These are phyloP conservation scores for Salix exigua DNA, from an alignment of 345 rosid genomes.

Conservation along the genomic window DNA sequence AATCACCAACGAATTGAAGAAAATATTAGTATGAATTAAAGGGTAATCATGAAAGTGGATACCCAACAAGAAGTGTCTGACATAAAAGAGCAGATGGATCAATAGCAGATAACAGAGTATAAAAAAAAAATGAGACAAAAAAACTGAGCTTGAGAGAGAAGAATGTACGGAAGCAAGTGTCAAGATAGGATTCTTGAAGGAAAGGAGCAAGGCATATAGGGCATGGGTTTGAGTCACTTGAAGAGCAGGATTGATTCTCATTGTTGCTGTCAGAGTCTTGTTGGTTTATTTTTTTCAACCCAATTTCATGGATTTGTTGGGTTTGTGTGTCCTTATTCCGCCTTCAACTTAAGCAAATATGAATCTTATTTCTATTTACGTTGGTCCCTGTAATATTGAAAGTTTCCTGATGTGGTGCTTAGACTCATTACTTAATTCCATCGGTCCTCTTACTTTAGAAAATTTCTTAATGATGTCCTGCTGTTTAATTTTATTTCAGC, in stretches of 20 bases:
- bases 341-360: no score
- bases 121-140: neutral
- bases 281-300: conserved; percentile 3
- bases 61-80: no score
- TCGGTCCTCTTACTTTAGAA: no score
- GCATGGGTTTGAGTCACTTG: conserved; percentile 44
- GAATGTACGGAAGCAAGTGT: conserved; percentile 73
- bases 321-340: neutral
- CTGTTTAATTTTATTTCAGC: no score
- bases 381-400: no score
- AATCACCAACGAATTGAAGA: no score
- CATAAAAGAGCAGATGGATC: neutral
- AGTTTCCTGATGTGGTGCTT: no score
- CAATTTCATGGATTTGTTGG: neutral
- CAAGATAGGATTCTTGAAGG: conserved; percentile 62
- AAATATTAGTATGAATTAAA: no score
- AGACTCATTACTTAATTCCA: no score
- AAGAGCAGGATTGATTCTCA: conserved; percentile 10
- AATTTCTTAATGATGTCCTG: no score
- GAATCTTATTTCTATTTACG: no score
- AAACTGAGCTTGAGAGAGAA: neutral
- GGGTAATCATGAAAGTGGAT: no score
- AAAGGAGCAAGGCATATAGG: conserved; percentile 74
- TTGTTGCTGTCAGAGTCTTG: neutral
- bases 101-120: neutral